Evolutionary conservation across 345 rosid genomes (phyloP).

Genomic region (Populus ilicifolia): DNA sequence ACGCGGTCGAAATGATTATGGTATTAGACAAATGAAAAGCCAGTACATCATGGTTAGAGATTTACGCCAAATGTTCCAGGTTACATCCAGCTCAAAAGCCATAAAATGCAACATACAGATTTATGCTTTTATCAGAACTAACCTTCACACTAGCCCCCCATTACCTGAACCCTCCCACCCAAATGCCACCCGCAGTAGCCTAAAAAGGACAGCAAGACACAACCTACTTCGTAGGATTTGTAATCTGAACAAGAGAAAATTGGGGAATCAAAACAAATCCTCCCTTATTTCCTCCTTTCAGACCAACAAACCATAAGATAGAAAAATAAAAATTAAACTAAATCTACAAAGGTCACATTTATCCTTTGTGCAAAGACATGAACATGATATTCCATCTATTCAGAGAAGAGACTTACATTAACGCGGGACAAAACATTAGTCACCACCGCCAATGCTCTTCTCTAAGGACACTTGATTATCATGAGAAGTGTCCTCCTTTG

Average conservation of each 20-base stretch:
- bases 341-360: slow-evolving; percentile 9
- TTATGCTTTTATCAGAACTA: slow-evolving; percentile 4
- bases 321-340: slow-evolving; percentile 1
- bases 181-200: neutral
- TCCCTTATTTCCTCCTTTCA: slow-evolving; percentile 3
- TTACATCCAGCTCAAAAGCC: slow-evolving; percentile 1
- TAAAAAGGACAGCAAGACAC: neutral
- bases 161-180: neutral
- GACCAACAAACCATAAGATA: slow-evolving; percentile 7
- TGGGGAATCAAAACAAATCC: neutral
- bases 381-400: slow-evolving; percentile 15
- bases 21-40: slow-evolving; percentile 10
- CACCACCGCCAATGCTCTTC: slow-evolving; percentile 28
- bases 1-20: neutral
- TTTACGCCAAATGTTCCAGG: slow-evolving; percentile 16
- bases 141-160: neutral
- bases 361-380: slow-evolving; percentile 5
- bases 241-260: slow-evolving; percentile 11
- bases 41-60: slow-evolving; percentile 5
- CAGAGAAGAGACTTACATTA: slow-evolving; percentile 34
- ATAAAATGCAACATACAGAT: slow-evolving; percentile 11
- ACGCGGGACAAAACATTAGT: slow-evolving; percentile 19
- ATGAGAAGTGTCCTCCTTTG: slow-evolving; percentile 13
- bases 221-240: slow-evolving; percentile 15
- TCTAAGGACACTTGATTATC: neutral